phyloP scores from a whole-genome alignment of 2,329 filamentous ascomycete genomes.

The Chaetomium sp. region DNA sequence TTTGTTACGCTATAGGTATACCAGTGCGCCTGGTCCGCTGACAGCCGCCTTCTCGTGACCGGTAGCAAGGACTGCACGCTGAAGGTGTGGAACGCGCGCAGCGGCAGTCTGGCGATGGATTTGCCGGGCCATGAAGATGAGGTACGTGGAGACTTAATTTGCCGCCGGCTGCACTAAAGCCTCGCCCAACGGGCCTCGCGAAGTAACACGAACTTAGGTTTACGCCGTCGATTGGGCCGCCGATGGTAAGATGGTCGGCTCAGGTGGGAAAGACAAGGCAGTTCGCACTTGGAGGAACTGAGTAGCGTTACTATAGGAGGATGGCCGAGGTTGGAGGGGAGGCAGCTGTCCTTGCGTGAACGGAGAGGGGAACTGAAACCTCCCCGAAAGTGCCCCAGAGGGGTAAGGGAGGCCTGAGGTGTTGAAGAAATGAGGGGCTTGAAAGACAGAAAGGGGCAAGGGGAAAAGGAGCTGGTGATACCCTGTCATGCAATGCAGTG shows the following conservation, averaged over 20 bases:
- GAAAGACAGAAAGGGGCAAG: neutral
- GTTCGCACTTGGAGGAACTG: conserved; percentile 61
- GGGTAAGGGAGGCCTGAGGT: neutral
- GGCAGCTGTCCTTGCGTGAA: neutral
- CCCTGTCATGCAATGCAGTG: conserved; percentile 14
- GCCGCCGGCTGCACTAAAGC: too few species aligned
- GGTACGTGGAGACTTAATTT: conserved; percentile 4
- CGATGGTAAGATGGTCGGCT: conserved; percentile 81
- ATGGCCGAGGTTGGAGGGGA: neutral
- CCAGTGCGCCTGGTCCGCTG: conserved; percentile 85
- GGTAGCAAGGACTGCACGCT: conserved; percentile 87
- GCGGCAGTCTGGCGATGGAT: conserved; percentile 72
- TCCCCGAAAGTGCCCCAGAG: too few species aligned
- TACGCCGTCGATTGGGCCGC: conserved; percentile 94
- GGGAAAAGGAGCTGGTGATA: conserved; percentile 19
- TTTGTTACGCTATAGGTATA: conserved; percentile 51
- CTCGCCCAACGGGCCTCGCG: too few species aligned
- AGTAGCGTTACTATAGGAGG: conserved; percentile 15
- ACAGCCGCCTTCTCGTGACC: conserved; percentile 82
- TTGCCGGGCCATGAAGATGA: conserved; percentile 87
- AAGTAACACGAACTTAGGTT: conserved; percentile 39
- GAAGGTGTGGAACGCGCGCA: conserved; percentile 89
- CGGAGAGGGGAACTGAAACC: too few species aligned
- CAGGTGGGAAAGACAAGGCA: conserved; percentile 87
- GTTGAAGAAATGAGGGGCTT: neutral